A percentile compares a stretch with the other conserved stretches of the same genome.
Evolutionary conservation across 2,329 filamentous ascomycete species (phyloP).

Genomic region (Aspergillus fischeri): DNA sequence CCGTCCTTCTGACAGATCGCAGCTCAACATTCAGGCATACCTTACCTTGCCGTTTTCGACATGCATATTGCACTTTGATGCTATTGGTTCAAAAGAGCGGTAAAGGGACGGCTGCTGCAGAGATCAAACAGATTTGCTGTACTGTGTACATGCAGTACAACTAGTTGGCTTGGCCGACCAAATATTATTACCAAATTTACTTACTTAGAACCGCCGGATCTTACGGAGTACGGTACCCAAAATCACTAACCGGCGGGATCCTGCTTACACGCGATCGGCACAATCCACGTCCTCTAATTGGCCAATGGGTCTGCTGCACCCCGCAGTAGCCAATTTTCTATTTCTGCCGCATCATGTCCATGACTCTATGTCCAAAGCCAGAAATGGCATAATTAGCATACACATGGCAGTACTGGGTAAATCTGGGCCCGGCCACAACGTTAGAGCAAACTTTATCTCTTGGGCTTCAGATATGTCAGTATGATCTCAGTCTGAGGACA

Average conservation of each 20-base stretch:
- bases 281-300: conserved; percentile 2
- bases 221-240: not conserved
- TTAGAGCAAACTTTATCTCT: not conserved
- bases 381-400: not conserved
- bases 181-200: not conserved
- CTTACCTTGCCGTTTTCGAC: not conserved
- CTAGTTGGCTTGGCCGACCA: not conserved
- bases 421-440: not conserved
- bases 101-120: conserved; percentile 11
- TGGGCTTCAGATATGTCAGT: not conserved
- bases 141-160: not conserved
- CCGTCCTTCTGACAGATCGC: not conserved
- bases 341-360: not conserved
- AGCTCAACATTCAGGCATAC: not conserved
- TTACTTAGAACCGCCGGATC: no score
- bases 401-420: no score
- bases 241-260: not conserved
- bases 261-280: not conserved
- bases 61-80: conserved; percentile 2
- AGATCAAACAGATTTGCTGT: not conserved
- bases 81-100: conserved; percentile 9
- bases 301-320: conserved; percentile 12
- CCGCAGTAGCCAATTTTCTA: conserved; percentile 6
- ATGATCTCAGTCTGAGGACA: not conserved
- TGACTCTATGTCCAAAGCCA: not conserved